A percentile compares a stretch with the other conserved stretches of the same genome.
Conservation (phyloP, 73 alveolate species). For the Loxodes magnus region DNA sequence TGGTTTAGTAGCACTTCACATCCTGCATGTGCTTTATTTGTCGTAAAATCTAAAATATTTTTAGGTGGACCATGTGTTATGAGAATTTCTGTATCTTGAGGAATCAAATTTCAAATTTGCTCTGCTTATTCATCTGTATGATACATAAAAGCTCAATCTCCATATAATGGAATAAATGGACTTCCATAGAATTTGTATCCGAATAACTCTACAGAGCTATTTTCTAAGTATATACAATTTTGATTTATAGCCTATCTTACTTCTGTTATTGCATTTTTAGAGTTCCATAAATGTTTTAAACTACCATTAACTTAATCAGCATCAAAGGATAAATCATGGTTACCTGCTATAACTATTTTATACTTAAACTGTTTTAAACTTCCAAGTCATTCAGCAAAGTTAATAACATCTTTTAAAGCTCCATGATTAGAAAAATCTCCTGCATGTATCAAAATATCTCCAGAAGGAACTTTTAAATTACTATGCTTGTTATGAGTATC, state of each 20-base stretch:
- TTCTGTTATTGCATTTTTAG: slow-evolving; percentile 8
- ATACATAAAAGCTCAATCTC: slow-evolving; percentile 16
- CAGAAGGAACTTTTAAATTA: slow-evolving; percentile 15
- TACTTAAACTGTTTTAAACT: slow-evolving; percentile 4
- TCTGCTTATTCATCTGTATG: neutral
- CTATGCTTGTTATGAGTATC: slow-evolving; percentile 24
- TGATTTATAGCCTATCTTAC: slow-evolving; percentile 1
- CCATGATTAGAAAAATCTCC: slow-evolving; percentile 29
- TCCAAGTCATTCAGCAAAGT: slow-evolving; percentile 17
- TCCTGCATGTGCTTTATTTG: slow-evolving; percentile 9
- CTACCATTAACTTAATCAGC: neutral
- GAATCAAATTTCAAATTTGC: slow-evolving; percentile 22
- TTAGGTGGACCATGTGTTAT: slow-evolving; percentile 40
- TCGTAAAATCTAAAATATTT: slow-evolving; percentile 11
- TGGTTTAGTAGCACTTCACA: slow-evolving; percentile 1
- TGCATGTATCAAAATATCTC: slow-evolving; percentile 22
- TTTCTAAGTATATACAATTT: slow-evolving; percentile 24
- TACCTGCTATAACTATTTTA: slow-evolving; percentile 40
- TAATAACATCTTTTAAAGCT: slow-evolving; percentile 3
- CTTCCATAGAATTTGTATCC: slow-evolving; percentile 37
- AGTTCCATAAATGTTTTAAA: neutral
- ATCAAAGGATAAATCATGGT: slow-evolving; percentile 39
- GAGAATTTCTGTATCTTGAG: slow-evolving; percentile 22
- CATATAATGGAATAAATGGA: slow-evolving; percentile 21
- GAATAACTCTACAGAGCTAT: slow-evolving; percentile 12